A percentile compares a stretch with the other conserved stretches of the same genome.
Evolutionary conservation across 768 basidiomycete genomes (phyloP).

Genomic region (Tylopilus cervinicoccineus): DNA sequence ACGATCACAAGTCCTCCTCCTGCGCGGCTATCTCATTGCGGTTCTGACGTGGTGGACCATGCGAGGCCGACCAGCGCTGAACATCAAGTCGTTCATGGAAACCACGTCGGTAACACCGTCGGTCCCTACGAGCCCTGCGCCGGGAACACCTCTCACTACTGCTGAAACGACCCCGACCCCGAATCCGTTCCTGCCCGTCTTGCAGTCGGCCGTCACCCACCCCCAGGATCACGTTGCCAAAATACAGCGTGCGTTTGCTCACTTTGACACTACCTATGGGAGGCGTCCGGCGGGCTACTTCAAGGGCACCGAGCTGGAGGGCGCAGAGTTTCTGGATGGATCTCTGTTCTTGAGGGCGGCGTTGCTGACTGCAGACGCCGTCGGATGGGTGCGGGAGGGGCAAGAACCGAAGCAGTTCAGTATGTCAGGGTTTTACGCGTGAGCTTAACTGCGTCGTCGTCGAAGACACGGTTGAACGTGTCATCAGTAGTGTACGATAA

Average conservation of each 20-base stretch:
- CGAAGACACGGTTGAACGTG: too few species aligned
- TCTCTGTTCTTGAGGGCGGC: slow-evolving; percentile 32
- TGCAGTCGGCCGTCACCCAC: slow-evolving; percentile 36
- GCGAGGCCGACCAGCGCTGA: slow-evolving; percentile 27
- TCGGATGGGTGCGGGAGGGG: slow-evolving; percentile 41
- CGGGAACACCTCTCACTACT: slow-evolving; percentile 4
- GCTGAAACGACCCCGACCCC: slow-evolving; percentile 19
- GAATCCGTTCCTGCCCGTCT: slow-evolving; percentile 39
- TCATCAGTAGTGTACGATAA: too few species aligned
- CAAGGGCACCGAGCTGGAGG: slow-evolving; percentile 28
- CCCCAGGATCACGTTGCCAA: slow-evolving; percentile 34
- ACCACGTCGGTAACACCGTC: slow-evolving; percentile 20
- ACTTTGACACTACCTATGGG: slow-evolving; percentile 32
- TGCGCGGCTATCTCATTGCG: slow-evolving; percentile 27
- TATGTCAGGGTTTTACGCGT: slow-evolving; percentile 23
- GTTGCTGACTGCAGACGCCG: slow-evolving; percentile 27
- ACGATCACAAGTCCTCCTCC: slow-evolving; percentile 20
- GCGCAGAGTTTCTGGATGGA: slow-evolving; percentile 32
- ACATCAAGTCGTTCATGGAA: slow-evolving; percentile 31
- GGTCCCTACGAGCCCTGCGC: background rate
- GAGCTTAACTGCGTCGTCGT: too few species aligned
- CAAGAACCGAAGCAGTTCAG: slow-evolving; percentile 24
- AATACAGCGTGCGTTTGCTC: slow-evolving; percentile 32
- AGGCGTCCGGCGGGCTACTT: slow-evolving; percentile 24
- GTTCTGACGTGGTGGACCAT: slow-evolving; percentile 28